Evolutionary conservation across 768 basidiomycete genomes (phyloP).

Genomic region (Lactarius hatsudake): DNA sequence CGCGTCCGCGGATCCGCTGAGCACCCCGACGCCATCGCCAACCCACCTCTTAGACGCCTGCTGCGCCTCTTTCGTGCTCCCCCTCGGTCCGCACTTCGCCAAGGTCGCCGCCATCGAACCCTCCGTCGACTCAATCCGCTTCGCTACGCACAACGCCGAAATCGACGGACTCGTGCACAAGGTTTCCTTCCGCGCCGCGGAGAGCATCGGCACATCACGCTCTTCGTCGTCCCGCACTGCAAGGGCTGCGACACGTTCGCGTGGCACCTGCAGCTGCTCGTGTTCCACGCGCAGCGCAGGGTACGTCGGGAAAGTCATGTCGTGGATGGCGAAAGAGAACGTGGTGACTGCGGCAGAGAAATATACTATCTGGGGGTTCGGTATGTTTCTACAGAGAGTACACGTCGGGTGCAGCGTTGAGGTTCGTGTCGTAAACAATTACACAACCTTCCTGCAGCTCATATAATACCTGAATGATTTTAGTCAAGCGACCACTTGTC

Average conservation of each 20-base stretch:
- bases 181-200: constrained; percentile 59
- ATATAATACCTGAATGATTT: no score
- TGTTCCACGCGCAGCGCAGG: constrained; percentile 47
- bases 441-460: no score
- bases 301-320: constrained; percentile 73
- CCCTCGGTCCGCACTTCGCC: no score
- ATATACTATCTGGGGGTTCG: constrained; percentile 80
- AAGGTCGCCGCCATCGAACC: constrained; percentile 39
- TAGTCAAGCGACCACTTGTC: no score
- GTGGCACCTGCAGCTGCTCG: neutral
- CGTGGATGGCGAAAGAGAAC: constrained; percentile 40
- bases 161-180: constrained; percentile 44
- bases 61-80: no score
- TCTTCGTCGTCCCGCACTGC: neutral
- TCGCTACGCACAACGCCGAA: constrained; percentile 31
- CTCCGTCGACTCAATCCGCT: neutral
- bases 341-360: constrained; percentile 22
- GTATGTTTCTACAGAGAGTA: constrained; percentile 88
- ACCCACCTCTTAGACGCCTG: constrained; percentile 60
- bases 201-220: neutral
- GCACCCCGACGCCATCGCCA: neutral
- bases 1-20: neutral
- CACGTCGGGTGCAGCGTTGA: constrained; percentile 9
- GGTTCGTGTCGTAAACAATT: no score
- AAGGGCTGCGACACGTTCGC: constrained; percentile 16